Percentiles rank a stretch among this genome's conserved stretches.
Conservation (phyloP, 257 asterid genomes). For the Rauvolfia tetraphylla region DNA sequence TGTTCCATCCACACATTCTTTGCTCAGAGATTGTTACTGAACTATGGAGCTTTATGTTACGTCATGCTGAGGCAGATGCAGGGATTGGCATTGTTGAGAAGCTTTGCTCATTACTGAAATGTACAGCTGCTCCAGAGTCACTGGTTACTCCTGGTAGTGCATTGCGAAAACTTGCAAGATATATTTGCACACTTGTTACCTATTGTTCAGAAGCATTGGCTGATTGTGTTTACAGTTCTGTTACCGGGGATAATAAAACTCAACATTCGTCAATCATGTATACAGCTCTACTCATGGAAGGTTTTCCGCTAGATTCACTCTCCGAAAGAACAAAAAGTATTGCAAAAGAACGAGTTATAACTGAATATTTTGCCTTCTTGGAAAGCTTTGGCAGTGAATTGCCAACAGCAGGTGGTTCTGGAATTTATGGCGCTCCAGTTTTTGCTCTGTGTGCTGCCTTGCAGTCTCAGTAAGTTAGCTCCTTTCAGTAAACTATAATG, state of each 20-base stretch:
- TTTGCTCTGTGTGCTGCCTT: constrained; percentile 74
- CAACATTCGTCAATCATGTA: constrained; percentile 35
- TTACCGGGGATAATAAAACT: constrained; percentile 46
- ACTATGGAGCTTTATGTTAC: constrained; percentile 78
- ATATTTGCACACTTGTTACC: constrained; percentile 51
- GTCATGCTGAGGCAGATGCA: constrained; percentile 64
- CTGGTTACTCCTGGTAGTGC: constrained; percentile 52
- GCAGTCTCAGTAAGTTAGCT: constrained; percentile 66
- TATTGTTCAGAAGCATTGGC: constrained; percentile 57
- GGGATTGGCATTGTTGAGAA: constrained; percentile 48
- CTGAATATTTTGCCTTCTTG: constrained; percentile 70
- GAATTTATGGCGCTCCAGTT: constrained; percentile 69
- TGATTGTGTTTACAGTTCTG: constrained; percentile 54
- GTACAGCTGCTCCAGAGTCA: constrained; percentile 43
- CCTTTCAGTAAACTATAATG: background rate
- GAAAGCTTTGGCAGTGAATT: constrained; percentile 43
- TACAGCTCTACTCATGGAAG: constrained; percentile 77
- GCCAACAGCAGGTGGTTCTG: constrained; percentile 34
- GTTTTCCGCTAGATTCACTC: constrained; percentile 70
- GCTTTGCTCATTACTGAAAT: constrained; percentile 54
- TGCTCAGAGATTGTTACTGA: constrained; percentile 79
- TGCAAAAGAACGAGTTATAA: constrained; percentile 57
- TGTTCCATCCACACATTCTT: constrained; percentile 85
- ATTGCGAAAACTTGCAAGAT: constrained; percentile 62
- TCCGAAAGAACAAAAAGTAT: constrained; percentile 58